These are phyloP conservation scores for Passalora sequoiae DNA, from an alignment of 2,329 filamentous ascomycete genomes.

Conservation along the genomic window DNA sequence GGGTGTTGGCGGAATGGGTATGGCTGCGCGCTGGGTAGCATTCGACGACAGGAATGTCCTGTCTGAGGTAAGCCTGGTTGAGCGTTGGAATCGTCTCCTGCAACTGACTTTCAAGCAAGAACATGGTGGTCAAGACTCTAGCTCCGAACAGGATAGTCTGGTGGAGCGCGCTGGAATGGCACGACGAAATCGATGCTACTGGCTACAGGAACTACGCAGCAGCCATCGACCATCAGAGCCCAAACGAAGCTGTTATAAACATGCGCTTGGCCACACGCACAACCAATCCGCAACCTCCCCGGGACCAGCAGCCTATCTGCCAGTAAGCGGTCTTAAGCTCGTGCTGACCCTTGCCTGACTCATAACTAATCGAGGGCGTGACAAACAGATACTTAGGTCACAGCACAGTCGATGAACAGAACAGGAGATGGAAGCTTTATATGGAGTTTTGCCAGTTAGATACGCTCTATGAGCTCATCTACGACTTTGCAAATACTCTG, in stretches of 20 bases:
- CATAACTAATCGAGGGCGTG: too few relatives aligned
- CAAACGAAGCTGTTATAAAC: not conserved
- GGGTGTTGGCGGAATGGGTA: not conserved
- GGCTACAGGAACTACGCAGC: not conserved
- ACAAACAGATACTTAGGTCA: too few relatives aligned
- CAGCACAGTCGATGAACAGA: not conserved
- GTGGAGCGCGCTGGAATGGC: not conserved
- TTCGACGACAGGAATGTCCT: not conserved
- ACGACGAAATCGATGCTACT: not conserved
- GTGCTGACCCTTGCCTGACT: too few relatives aligned
- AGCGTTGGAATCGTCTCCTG: too few relatives aligned
- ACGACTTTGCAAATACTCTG: too few relatives aligned
- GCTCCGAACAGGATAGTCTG: not conserved
- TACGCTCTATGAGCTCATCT: not conserved
- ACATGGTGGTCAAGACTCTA: not conserved
- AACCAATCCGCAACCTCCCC: too few relatives aligned
- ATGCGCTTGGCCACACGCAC: not conserved
- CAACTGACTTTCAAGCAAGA: not conserved
- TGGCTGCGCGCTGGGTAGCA: not conserved
- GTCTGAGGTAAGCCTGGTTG: too few relatives aligned
- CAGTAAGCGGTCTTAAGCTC: too few relatives aligned
- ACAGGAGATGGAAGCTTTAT: constrained; percentile 1
- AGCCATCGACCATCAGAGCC: not conserved
- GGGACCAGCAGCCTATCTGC: too few relatives aligned
- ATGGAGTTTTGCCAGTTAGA: not conserved